Evolutionary conservation across 306 rosid species (phyloP), one percentile per base, ranked within the genome.

Genomic region (Inga laurina): DNA sequence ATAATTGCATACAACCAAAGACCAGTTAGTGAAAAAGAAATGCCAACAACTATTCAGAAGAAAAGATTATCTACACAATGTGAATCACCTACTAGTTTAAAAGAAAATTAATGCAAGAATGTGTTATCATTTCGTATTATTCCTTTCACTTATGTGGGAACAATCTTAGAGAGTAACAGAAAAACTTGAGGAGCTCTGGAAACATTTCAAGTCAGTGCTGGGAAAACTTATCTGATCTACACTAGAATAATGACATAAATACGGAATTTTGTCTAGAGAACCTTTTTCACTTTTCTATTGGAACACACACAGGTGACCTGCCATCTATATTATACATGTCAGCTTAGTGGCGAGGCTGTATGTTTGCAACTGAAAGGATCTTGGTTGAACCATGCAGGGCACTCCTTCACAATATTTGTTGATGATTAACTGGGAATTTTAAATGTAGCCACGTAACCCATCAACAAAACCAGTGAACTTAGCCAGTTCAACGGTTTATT

Each of bases 101-200:
- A 78, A 56, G 52, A 75, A 69, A 71, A 78, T 66, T 45, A 78
- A 72, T 66, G 8, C 81, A 77, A n/a, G 73, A 65, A 39, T 76
- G 32, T 77, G 84, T 73, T 46, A 83, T 18, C 21, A 18, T 69
- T 30, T 70, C 6, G 59, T 8, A 49, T 6, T 35, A 76, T 14
- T 49, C 44, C 41, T 71, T 81, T 70, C 46, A 49, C 18, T 71
- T 84, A 27, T 16, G 21, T 8, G 15, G 9, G 62, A 7, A 73
- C 24, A 73, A 46, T 48, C 27, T 22, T 49, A 48, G 27, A 57
- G 30, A 30, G 32, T 19, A 30, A 51, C 21, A 9, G 32, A 54
- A 74, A 74, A 48, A 74, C 44, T 67, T 7, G 13, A 49, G 22
- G 24, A 22, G 57, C 19, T 22, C 7, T 22, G 4, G n/a, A 72